These are phyloP conservation scores for Sordariomycetes sp. DNA, from an alignment of 2,329 filamentous ascomycete genomes.

Conservation along the genomic window DNA sequence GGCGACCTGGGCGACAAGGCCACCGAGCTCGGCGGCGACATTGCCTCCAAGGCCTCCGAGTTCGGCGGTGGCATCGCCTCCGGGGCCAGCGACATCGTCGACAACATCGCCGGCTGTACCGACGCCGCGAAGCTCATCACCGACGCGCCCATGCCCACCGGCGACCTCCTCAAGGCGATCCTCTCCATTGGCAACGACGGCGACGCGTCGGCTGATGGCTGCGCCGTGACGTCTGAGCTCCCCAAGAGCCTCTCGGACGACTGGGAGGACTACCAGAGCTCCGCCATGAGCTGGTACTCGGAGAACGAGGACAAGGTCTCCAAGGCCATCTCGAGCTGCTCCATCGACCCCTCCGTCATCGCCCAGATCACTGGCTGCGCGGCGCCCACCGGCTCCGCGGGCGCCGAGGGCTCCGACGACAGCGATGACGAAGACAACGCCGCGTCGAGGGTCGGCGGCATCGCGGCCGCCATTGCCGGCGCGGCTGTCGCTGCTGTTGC, in stretches of 20 bases:
- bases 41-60: background rate
- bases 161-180: conserved; percentile 8
- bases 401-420: background rate
- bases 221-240: conserved; percentile 17
- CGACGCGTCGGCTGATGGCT: conserved; percentile 11
- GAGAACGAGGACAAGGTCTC: conserved; percentile 13
- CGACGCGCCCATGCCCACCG: conserved; percentile 5
- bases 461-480: conserved; percentile 15
- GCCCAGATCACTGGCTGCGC: background rate
- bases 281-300: conserved; percentile 16
- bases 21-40: conserved; percentile 3
- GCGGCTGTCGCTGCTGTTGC: conserved; percentile 15
- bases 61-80: conserved; percentile 1
- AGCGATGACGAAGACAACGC: conserved; percentile 11
- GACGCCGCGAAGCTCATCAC: conserved; percentile 4
- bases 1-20: background rate
- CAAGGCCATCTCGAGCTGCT: conserved; percentile 14
- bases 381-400: conserved; percentile 3
- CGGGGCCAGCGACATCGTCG: too few species aligned
- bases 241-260: conserved; percentile 16
- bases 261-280: conserved; percentile 17
- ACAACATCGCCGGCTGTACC: conserved; percentile 3
- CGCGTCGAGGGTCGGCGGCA: conserved; percentile 14
- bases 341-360: conserved; percentile 5
- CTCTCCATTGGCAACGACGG: conserved; percentile 4